phyloP scores from a whole-genome alignment of 108 stramenopile genomes.

The Nitzschia sp. region DNA sequence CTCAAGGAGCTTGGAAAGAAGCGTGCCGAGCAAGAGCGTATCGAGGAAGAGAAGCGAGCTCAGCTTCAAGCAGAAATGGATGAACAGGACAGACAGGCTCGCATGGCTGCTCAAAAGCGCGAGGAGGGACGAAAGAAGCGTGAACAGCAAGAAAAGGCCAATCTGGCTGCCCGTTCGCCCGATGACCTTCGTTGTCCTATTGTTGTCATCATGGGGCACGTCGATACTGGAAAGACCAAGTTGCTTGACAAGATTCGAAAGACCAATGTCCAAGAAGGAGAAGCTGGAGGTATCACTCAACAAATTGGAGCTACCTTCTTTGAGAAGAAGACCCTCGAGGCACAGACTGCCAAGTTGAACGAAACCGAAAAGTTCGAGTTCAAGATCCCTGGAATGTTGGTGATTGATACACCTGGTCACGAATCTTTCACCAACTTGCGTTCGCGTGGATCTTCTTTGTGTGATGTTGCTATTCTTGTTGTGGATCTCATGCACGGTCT shows the following conservation, averaged over 20 bases:
- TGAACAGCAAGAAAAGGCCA: conserved; percentile 78
- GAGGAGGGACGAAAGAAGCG: conserved; percentile 79
- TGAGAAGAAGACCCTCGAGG: conserved; percentile 85
- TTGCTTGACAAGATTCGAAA: conserved; percentile 98
- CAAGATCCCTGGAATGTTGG: conserved; percentile 95
- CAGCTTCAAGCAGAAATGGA: conserved; percentile 61
- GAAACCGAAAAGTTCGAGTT: conserved; percentile 82
- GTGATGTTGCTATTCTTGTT: conserved; percentile 98
- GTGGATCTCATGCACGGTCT: conserved; percentile 99
- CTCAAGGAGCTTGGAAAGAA: conserved; percentile 72
- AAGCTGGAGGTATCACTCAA: conserved; percentile 99
- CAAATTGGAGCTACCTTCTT: conserved; percentile 99
- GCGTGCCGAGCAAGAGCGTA: conserved; percentile 80
- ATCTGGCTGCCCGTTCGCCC: conserved; percentile 76
- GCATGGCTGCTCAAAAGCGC: conserved; percentile 63
- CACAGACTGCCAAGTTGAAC: conserved; percentile 85
- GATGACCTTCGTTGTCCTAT: conserved; percentile 96
- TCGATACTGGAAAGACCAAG: conserved; percentile 99
- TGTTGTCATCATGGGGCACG: conserved; percentile 99
- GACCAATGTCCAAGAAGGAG: conserved; percentile 99
- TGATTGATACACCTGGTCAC: conserved; percentile 98
- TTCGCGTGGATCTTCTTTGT: conserved; percentile 93
- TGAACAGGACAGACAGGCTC: conserved; percentile 46
- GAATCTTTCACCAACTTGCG: conserved; percentile 98
- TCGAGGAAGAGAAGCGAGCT: conserved; percentile 66